Base-by-base conservation (phyloP, 2,329 filamentous ascomycete species). In the Aspergillus fumigatiaffinis region DNA sequence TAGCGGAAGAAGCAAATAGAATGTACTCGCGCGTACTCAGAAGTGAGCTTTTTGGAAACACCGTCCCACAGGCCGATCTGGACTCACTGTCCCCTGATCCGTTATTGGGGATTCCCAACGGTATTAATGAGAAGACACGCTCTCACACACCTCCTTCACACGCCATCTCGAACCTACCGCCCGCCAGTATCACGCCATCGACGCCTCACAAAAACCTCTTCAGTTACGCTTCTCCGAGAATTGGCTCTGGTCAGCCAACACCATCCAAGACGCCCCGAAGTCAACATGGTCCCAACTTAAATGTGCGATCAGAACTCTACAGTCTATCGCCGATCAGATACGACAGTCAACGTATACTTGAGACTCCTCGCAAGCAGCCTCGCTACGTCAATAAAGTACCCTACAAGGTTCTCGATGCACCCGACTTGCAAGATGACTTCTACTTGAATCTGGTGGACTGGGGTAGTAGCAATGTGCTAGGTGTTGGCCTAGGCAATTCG, bases 181-280 rank as follows among this genome's bases (percentile, higher is more conserved):
- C 88, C 1, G 87, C 83, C 28, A 81, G 86, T 56, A 81, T 94
- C 57, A 96, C 93, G 0, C 94, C 94, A 0, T 96, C 93, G 1
- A 99, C 94, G 3, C 94, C 94, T 9, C 92, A 96, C 75, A 97
- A 97, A 77, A 99, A 99, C 65, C 84, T 99, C 42, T 97, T 99
- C 72, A 91, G 89, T 26, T 97, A 96, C 73, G 87, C 91, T 75
- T 92, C 90, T 2, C 89, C 90, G 32, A 77, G 78, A 28, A 85
- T 91, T 67, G 83, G 88, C 51, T 88, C 86, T 21, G 89, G 89
- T n/a, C 91, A 96, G 66, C 90, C 88, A 1, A 96, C 92, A 3
- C 92, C 92, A 2, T 91, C 90, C 10, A 88, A 91, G 75, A 97
- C 94, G 2, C 92, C 93, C 1, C 90, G 92, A 69, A 93, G 89